phyloP scores from a whole-genome alignment of 106 monocot species.

The Dendrobium catenatum region DNA sequence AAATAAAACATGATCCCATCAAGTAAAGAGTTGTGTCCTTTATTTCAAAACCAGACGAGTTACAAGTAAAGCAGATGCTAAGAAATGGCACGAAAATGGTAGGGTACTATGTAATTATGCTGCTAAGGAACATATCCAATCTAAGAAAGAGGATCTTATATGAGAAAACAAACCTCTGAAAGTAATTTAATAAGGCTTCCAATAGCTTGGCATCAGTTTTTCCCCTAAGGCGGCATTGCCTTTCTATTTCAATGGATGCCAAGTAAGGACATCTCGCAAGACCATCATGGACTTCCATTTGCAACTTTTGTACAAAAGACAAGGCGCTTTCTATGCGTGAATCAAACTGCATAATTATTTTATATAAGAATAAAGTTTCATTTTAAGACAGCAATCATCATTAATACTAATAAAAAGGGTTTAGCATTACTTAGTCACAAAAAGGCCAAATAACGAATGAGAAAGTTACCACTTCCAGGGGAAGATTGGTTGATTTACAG shows the following conservation, averaged over 20 bases:
- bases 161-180: slow-evolving; percentile 55
- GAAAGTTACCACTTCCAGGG: slow-evolving; percentile 54
- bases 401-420: not conserved
- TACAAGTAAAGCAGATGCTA: not conserved
- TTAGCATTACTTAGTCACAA: not conserved
- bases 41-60: not conserved
- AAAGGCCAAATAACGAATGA: not conserved
- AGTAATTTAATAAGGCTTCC: slow-evolving; percentile 67
- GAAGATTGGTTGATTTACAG: slow-evolving; percentile 29
- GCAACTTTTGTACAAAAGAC: slow-evolving; percentile 55
- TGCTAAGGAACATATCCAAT: not conserved
- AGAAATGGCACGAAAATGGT: not conserved
- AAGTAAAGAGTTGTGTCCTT: not conserved
- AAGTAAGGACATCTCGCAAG: slow-evolving; percentile 71
- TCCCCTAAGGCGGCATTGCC: slow-evolving; percentile 43
- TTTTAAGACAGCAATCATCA: not conserved
- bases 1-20: not conserved
- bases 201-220: slow-evolving; percentile 42
- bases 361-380: slow-evolving; percentile 8
- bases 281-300: slow-evolving; percentile 32
- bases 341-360: slow-evolving; percentile 58
- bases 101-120: not conserved
- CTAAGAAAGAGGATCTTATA: not conserved
- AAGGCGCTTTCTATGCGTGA: slow-evolving; percentile 69
- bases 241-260: slow-evolving; percentile 87